Evolutionary conservation across 345 rosid species (phyloP).

Genomic region (Arabis hirsuta): DNA sequence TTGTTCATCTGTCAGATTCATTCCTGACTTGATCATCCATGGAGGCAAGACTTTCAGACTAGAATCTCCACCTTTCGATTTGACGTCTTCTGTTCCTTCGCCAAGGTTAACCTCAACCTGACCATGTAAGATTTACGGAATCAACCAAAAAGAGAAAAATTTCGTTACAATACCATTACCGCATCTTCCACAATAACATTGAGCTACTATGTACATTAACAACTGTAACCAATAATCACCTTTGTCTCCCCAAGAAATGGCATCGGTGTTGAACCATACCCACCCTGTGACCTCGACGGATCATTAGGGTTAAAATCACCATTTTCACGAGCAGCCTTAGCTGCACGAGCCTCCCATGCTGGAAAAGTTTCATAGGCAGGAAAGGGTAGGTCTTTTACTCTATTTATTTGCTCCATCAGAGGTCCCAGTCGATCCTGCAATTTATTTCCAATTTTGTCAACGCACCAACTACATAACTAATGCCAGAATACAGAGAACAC

Average conservation of each 20-base stretch:
- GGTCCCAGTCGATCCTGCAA: constrained; percentile 81
- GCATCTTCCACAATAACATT: constrained; percentile 17
- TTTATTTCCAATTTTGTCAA: constrained; percentile 34
- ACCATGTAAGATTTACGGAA: constrained; percentile 37
- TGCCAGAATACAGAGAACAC: neutral
- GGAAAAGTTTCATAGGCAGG: constrained; percentile 81
- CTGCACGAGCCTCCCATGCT: constrained; percentile 94
- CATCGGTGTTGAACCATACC: constrained; percentile 86
- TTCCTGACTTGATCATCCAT: constrained; percentile 95
- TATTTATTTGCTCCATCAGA: constrained; percentile 68
- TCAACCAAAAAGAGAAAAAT: neutral
- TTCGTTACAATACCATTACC: constrained; percentile 16
- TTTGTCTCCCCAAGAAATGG: constrained; percentile 88
- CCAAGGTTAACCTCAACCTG: constrained; percentile 96
- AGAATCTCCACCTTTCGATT: constrained; percentile 58
- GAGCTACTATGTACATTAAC: constrained; percentile 21
- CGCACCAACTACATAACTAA: constrained; percentile 7
- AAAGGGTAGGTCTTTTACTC: constrained; percentile 78
- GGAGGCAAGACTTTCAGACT: constrained; percentile 79
- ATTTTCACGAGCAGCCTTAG: constrained; percentile 64
- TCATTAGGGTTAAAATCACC: constrained; percentile 73
- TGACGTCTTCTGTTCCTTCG: constrained; percentile 75
- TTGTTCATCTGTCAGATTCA: constrained; percentile 89
- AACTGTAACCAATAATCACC: constrained; percentile 48
- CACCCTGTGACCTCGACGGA: constrained; percentile 73